Conservation (phyloP, 306 rosid species). For the Albizia julibrissin region DNA sequence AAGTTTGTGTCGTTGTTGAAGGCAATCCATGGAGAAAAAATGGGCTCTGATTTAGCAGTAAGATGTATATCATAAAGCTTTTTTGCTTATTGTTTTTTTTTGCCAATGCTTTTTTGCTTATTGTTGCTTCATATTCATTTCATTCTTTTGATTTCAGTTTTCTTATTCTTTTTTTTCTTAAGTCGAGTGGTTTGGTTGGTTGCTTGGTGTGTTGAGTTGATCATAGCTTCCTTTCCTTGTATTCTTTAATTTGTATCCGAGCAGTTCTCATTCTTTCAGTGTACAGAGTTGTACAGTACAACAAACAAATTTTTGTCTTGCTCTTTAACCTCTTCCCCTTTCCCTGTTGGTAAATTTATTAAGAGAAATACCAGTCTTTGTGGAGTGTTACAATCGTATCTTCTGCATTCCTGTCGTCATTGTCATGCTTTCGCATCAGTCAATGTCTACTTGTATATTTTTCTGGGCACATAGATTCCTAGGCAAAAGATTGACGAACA, state of each 20-base stretch:
- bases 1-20: constrained; percentile 74
- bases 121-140: constrained; percentile 54
- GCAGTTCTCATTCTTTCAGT: constrained; percentile 39
- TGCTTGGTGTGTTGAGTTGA: constrained; percentile 37
- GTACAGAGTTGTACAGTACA: constrained; percentile 57
- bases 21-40: constrained; percentile 68
- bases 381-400: neutral
- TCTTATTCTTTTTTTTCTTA: neutral
- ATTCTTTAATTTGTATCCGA: constrained; percentile 56
- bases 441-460: neutral
- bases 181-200: constrained; percentile 30
- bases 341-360: neutral
- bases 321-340: neutral
- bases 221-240: constrained; percentile 30
- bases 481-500: neutral
- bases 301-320: constrained; percentile 5
- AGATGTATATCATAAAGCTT: constrained; percentile 52
- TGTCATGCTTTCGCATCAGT: neutral
- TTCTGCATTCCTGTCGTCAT: neutral
- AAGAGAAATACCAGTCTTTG: neutral
- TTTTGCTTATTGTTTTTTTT: neutral
- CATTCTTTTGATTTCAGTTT: constrained; percentile 60
- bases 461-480: neutral
- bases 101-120: no score
- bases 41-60: constrained; percentile 52